Base-by-base conservation (phyloP, 1,139 yeast species). In the Yarrowia galli region DNA sequence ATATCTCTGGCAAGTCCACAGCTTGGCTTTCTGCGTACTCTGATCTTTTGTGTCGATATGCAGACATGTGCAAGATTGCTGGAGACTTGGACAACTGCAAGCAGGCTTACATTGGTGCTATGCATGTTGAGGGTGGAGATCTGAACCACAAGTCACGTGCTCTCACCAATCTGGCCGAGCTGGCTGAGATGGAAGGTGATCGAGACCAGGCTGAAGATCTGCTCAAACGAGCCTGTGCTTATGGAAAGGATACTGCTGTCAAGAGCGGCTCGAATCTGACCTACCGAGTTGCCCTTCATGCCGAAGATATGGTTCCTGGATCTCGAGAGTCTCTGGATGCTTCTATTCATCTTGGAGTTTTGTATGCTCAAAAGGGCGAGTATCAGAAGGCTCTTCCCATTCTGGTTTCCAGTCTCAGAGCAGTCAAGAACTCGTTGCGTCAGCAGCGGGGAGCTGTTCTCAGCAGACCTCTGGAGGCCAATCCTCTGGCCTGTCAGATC, bases 381-480 rank as follows among this genome's bases (percentile, higher is more conserved):
- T 72, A 70, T 48, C 65, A 74, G 9, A 73, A 75, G 32, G 74
- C 81, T 0, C 67, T 79, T 18, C 76, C 75, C 43, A 73, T 77
- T 20, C 75, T 78, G 45, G 68, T 79, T 4, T 74, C 78, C 23
- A 68, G 77, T 10, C 71, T 78, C 16, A 71, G 79, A 49, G 71
- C 75, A 3, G 65, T 75, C 22, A 71, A 74, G 36, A 70, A 69
- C 36, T 67, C 70, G 3, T 64, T 68, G n/a, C 67, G 67, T n/a
- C 64, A 58, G 42, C 64, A 58, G 51, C 69, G 71, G 15, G 68
- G 67, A 23, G 70, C 69, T 36, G 72, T 71, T 22, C 45, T 58
- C 23, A 67, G 48, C 20, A 48, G 42, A n/a, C 65, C 45, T 25
- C 67, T 58, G 1, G 64, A 58, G 9, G 64, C 69, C 42, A 58